Conservation (phyloP, 2,329 filamentous ascomycete genomes). For the Fusarium oligoseptatum region DNA sequence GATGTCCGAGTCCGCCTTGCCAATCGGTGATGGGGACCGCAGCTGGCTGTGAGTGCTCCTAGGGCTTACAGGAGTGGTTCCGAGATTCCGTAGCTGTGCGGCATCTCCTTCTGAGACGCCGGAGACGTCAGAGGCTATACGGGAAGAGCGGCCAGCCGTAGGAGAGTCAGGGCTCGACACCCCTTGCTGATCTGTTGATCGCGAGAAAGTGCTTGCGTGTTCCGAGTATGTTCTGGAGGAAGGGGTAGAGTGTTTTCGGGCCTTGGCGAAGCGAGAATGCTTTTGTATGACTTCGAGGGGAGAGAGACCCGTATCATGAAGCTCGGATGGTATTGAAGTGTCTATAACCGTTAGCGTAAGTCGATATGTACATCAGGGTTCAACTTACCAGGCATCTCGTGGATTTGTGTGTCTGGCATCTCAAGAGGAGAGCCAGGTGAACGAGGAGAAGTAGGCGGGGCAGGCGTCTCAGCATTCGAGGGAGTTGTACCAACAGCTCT, state of each 20-base stretch:
- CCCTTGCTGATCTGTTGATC: conserved; percentile 40
- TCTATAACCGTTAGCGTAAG: conserved; percentile 48
- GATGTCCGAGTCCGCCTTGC: conserved; percentile 14
- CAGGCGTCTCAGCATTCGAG: conserved; percentile 31
- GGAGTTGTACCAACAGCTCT: conserved; percentile 22
- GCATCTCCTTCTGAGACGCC: conserved; percentile 40
- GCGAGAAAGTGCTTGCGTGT: conserved; percentile 47
- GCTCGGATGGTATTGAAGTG: conserved; percentile 59
- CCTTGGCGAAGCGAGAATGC: conserved; percentile 44
- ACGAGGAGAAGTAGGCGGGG: conserved; percentile 20
- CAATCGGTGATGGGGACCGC: conserved; percentile 14
- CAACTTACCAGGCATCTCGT: conserved; percentile 62
- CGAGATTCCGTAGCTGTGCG: conserved; percentile 33
- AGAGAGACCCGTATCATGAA: conserved; percentile 59
- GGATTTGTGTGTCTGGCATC: conserved; percentile 59
- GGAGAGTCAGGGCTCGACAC: conserved; percentile 20
- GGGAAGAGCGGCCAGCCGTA: conserved; percentile 20
- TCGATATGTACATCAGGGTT: background rate
- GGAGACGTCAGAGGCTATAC: conserved; percentile 42
- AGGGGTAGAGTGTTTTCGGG: conserved; percentile 35
- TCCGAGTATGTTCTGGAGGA: conserved; percentile 47
- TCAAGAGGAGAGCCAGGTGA: conserved; percentile 47
- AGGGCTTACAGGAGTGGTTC: conserved; percentile 36
- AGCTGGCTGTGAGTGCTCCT: conserved; percentile 25
- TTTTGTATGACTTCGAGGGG: conserved; percentile 57